Percentiles rank a stretch among this genome's conserved stretches.
These are phyloP conservation scores for Auriscalpium vulgare DNA, from an alignment of 768 basidiomycete genomes.

Conservation along the genomic window DNA sequence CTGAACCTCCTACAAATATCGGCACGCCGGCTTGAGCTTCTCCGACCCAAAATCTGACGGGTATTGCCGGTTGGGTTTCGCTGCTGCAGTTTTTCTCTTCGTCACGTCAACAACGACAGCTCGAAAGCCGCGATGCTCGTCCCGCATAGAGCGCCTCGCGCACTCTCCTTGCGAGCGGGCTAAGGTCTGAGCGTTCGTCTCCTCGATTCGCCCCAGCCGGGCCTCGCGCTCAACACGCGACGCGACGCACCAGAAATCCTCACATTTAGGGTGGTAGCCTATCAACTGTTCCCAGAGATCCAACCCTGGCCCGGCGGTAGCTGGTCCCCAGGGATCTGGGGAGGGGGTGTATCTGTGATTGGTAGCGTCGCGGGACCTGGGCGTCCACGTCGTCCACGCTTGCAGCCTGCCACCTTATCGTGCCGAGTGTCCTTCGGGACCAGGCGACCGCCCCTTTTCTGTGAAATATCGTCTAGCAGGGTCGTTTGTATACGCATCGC, in stretches of 20 bases:
- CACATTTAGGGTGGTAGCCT: not conserved
- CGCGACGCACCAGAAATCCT: constrained; percentile 24
- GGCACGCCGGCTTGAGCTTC: too few species aligned
- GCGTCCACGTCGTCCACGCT: constrained; percentile 3
- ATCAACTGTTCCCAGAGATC: not conserved
- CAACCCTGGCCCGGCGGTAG: too few species aligned
- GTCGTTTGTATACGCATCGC: too few species aligned
- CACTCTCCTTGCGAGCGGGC: constrained; percentile 22
- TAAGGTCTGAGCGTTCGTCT: constrained; percentile 26
- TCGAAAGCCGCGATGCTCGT: constrained; percentile 15
- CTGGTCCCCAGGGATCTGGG: too few species aligned
- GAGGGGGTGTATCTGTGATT: constrained; percentile 11
- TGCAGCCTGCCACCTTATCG: constrained; percentile 3
- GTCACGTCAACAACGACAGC: not conserved
- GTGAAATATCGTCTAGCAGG: too few species aligned
- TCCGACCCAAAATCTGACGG: too few species aligned
- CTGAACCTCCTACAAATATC: too few species aligned
- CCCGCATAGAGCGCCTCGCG: constrained; percentile 1
- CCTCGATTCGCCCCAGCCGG: constrained; percentile 22
- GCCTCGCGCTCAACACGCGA: constrained; percentile 21
- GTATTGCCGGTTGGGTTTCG: not conserved
- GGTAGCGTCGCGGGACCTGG: constrained; percentile 24
- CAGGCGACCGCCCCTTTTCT: too few species aligned
- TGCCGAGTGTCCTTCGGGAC: not conserved
- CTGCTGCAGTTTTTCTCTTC: too few species aligned